Conservation (phyloP, 2,329 filamentous ascomycete genomes). For the Phoma sp. region DNA sequence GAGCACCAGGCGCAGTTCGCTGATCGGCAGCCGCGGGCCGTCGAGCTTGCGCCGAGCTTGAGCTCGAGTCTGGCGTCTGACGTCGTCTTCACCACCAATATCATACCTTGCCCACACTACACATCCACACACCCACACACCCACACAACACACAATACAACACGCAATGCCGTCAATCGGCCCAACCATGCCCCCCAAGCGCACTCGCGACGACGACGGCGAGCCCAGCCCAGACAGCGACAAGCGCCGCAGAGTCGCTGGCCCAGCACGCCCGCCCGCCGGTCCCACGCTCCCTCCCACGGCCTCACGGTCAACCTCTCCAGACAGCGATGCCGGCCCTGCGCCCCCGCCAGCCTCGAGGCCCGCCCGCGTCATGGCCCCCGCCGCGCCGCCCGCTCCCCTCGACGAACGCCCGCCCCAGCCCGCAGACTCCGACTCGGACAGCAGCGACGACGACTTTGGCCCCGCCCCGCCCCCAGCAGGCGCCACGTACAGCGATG, state of each 20-base stretch:
- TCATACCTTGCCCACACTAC: background rate
- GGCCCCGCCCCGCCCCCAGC: slow-evolving; percentile 54
- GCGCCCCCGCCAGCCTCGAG: slow-evolving; percentile 47
- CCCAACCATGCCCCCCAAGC: slow-evolving; percentile 70
- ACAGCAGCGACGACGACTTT: slow-evolving; percentile 54
- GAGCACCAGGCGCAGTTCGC: slow-evolving; percentile 1
- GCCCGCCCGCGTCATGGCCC: slow-evolving; percentile 57
- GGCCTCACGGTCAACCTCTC: slow-evolving; percentile 34
- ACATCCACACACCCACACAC: slow-evolving; percentile 15
- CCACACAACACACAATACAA: no score
- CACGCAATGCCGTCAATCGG: slow-evolving; percentile 73
- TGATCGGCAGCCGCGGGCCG: slow-evolving; percentile 27
- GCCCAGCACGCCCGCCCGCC: slow-evolving; percentile 60
- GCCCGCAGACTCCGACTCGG: slow-evolving; percentile 46
- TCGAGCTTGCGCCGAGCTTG: slow-evolving; percentile 13
- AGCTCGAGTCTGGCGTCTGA: background rate
- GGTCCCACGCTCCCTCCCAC: slow-evolving; percentile 57
- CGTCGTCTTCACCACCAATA: background rate
- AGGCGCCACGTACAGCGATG: slow-evolving; percentile 20
- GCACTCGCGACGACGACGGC: slow-evolving; percentile 56
- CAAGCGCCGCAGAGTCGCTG: slow-evolving; percentile 61
- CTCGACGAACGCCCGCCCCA: slow-evolving; percentile 56
- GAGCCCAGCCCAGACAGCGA: slow-evolving; percentile 52
- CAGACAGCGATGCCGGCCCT: slow-evolving; percentile 38
- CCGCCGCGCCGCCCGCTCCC: slow-evolving; percentile 60